Evolutionary conservation across 169 alveolate genomes (phyloP), one percentile per base, ranked within the genome.

Genomic region (Eimeria tenella): DNA sequence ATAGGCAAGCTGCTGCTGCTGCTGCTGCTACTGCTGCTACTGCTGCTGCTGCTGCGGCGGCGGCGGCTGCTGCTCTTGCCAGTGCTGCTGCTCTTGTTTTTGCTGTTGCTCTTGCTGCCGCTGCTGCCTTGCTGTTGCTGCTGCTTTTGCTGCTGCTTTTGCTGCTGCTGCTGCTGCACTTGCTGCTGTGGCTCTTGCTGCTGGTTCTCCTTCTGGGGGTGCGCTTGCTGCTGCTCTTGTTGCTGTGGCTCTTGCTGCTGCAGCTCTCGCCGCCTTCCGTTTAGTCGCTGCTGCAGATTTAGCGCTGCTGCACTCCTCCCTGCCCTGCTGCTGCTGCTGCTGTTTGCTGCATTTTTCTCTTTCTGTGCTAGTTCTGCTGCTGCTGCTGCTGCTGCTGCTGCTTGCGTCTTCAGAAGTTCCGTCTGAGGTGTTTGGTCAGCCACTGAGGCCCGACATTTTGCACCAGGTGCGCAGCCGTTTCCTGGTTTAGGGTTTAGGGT

Each of bases 401-500:
- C 50, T 56, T 42, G 11, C 13, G 25, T 8, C 92, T 11, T 73
- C 73, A 31, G 90, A 86, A 11, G 97, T 97, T 17, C 98, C 98
- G n/a, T 96, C 95, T 74, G 98, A 96, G 58, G 96, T 97, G 63
- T 97, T 97, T 81, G 98, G 98, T 0, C 84, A 96, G 60, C 98
- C 98, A 5, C 60, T 97, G 50, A 92, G 98, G 49, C 97, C 98
- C 58, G 98, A 97, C 84, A 96, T 97, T 21, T 86, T 97, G 68
- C 97, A 97, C 84, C 93, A 96, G 74, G 95, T 87, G n/a, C 8
- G 86, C 11, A 7, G 42, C 60, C 19, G 0, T 8, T 17, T 19
- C 11, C 31, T 0, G 11, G 42, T 31, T 31, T 31, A 31, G 2
- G 60, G 21, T 83, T 13, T 42, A n/a, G n/a, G 88, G 15, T 15